Evolutionary conservation across 139 green algal genomes (phyloP).

Genomic region (Asterochloris sp.): DNA sequence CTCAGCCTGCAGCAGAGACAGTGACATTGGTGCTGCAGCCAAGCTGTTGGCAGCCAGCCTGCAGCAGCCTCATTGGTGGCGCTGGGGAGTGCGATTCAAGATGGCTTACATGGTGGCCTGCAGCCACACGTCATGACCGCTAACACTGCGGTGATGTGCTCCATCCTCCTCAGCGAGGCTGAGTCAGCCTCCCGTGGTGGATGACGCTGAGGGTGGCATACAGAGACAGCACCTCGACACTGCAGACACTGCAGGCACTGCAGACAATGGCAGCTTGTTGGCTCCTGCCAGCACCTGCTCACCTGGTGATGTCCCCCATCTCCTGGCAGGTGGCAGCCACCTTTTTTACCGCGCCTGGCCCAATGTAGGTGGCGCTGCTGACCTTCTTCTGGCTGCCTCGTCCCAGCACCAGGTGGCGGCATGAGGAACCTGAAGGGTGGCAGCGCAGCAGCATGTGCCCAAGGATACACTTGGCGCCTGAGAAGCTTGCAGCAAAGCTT

Average conservation of each 20-base stretch:
- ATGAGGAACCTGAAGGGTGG: too few species aligned
- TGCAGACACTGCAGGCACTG: not conserved
- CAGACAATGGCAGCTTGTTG: not conserved
- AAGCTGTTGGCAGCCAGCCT: not conserved
- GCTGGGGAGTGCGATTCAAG: not conserved
- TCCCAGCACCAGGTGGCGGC: too few species aligned
- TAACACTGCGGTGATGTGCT: not conserved
- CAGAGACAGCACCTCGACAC: not conserved
- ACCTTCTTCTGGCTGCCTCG: conserved; percentile 14
- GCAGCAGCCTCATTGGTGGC: not conserved
- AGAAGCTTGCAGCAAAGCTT: too few species aligned
- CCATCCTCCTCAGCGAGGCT: too few species aligned
- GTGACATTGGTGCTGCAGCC: not conserved
- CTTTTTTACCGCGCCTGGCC: conserved; percentile 26
- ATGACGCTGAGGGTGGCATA: too few species aligned
- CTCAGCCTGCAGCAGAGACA: not conserved
- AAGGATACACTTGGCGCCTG: too few species aligned
- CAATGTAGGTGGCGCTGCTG: conserved; percentile 31
- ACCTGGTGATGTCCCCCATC: too few species aligned
- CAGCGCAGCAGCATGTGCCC: too few species aligned
- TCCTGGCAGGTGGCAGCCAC: not conserved
- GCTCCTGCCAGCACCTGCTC: not conserved
- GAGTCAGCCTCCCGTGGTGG: not conserved
- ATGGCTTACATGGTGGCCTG: not conserved
- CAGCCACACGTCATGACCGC: not conserved